phyloP scores from a whole-genome alignment of 345 rosid genomes.

The Punica granatum region DNA sequence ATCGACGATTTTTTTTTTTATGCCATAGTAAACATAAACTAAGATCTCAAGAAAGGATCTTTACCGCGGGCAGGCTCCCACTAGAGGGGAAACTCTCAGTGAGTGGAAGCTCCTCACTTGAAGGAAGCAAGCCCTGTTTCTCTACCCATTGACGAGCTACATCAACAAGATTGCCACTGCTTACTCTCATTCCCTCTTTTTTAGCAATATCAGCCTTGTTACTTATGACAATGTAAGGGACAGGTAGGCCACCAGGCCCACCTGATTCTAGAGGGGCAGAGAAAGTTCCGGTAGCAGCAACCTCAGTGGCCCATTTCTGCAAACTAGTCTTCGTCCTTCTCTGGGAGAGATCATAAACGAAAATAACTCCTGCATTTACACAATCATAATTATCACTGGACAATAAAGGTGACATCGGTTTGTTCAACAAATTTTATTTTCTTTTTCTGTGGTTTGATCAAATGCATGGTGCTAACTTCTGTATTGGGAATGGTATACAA shows the following conservation, averaged over 20 bases:
- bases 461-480: not conserved
- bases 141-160: slow-evolving; percentile 99
- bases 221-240: slow-evolving; percentile 86
- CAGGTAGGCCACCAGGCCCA: slow-evolving; percentile 98
- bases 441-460: not conserved
- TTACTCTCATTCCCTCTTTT: slow-evolving; percentile 87
- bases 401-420: not conserved
- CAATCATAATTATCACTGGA: not conserved
- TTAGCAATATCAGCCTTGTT: slow-evolving; percentile 94
- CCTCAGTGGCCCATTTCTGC: slow-evolving; percentile 93
- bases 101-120: slow-evolving; percentile 91
- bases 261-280: slow-evolving; percentile 92
- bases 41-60: slow-evolving; percentile 19
- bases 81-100: slow-evolving; percentile 92
- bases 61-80: slow-evolving; percentile 74
- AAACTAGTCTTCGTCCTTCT: slow-evolving; percentile 92
- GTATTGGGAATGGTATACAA: no score
- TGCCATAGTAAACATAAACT: not conserved
- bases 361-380: slow-evolving; percentile 68
- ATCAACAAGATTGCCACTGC: slow-evolving; percentile 97
- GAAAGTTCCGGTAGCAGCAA: slow-evolving; percentile 79
- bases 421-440: not conserved
- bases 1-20: not conserved
- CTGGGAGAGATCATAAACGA: slow-evolving; percentile 96
- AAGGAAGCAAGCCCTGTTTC: slow-evolving; percentile 94